phyloP scores from a whole-genome alignment of 208 protist genomes.

The Acanthamoeba lugdunensis region DNA sequence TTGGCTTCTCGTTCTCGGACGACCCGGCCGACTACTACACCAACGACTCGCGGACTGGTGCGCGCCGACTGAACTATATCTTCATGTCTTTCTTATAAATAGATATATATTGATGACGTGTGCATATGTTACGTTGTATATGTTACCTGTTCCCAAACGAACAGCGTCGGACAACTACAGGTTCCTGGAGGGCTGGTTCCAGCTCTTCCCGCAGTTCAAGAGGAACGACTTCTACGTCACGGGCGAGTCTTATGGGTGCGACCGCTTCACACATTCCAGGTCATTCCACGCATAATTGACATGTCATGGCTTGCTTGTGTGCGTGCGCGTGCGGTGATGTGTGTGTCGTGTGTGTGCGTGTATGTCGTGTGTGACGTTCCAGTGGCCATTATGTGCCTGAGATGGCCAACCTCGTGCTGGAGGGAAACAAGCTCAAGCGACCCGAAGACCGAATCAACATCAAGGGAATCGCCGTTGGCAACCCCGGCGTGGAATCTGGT shows the following conservation, averaged over 20 bases:
- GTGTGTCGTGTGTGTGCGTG: background rate
- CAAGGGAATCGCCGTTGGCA: constrained; percentile 8
- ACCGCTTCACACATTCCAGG: background rate
- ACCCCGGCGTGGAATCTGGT: background rate
- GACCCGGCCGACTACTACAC: constrained; percentile 47
- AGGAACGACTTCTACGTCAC: constrained; percentile 75
- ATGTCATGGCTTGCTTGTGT: background rate
- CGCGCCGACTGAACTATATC: too few species aligned
- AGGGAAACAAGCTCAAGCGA: constrained; percentile 27
- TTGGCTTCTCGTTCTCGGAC: constrained; percentile 78
- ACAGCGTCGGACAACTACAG: constrained; percentile 70
- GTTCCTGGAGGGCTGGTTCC: constrained; percentile 60
- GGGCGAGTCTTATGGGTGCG: constrained; percentile 81
- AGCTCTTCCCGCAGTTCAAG: constrained; percentile 77
- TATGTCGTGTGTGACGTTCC: background rate
- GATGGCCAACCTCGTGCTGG: background rate
- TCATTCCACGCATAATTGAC: background rate
- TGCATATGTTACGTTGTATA: background rate
- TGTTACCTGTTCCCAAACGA: background rate
- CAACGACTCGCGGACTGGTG: constrained; percentile 6
- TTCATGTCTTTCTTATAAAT: too few species aligned
- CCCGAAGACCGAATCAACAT: constrained; percentile 14
- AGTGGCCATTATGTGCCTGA: constrained; percentile 33
- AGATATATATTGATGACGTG: too few species aligned
- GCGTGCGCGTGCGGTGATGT: background rate